Evolutionary conservation across 352 stramenopile genomes (phyloP).

Genomic region (Lagenidium sp.): DNA sequence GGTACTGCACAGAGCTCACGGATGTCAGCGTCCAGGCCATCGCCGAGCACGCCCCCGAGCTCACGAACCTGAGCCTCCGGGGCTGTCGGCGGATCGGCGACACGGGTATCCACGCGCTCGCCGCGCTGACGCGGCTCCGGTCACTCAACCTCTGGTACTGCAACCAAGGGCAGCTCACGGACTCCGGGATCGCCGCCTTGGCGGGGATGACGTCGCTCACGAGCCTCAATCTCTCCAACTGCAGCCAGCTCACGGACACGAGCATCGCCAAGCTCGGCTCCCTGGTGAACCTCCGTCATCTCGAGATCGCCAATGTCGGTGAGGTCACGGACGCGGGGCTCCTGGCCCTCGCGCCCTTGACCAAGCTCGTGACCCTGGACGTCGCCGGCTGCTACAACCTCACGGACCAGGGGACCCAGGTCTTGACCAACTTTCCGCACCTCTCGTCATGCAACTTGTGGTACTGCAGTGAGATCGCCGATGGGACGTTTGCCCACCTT

Average conservation of each 20-base stretch:
- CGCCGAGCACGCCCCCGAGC: conserved; percentile 17
- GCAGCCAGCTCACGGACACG: conserved; percentile 59
- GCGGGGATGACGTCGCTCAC: conserved; percentile 41
- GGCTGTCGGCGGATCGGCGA: conserved; percentile 54
- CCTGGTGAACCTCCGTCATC: conserved; percentile 49
- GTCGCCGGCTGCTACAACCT: conserved; percentile 77
- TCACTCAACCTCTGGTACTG: conserved; percentile 79
- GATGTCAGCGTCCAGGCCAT: conserved; percentile 46
- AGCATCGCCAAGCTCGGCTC: conserved; percentile 35
- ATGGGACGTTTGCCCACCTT: conserved; percentile 50
- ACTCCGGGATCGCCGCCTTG: conserved; percentile 42
- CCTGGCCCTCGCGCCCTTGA: conserved; percentile 32
- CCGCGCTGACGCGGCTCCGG: conserved; percentile 23
- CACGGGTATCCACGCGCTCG: conserved; percentile 31
- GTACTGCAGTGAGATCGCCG: conserved; percentile 77
- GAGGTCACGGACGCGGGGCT: conserved; percentile 61
- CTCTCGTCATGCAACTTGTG: conserved; percentile 67
- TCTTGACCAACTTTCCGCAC: conserved; percentile 41
- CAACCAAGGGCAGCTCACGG: conserved; percentile 66
- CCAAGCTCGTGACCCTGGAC: conserved; percentile 51
- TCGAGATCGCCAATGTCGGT: conserved; percentile 72
- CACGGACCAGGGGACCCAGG: conserved; percentile 51
- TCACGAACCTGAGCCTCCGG: conserved; percentile 50
- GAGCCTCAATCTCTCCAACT: conserved; percentile 71
- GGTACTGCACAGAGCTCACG: conserved; percentile 70